Conservation (phyloP, 108 stramenopile genomes). For the Schizochytrium sp. region DNA sequence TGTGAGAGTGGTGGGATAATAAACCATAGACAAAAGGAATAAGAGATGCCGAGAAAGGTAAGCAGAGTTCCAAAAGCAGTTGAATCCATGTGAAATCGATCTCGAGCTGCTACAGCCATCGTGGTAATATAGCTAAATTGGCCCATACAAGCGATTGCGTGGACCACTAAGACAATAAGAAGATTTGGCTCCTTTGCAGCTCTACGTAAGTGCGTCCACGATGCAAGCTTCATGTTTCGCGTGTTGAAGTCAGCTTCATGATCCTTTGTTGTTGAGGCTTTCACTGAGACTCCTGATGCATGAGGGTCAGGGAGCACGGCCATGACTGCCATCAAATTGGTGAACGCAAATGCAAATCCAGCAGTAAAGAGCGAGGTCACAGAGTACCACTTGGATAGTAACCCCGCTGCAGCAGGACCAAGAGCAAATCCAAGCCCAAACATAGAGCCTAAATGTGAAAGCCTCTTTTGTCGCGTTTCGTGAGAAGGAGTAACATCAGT, state of each 20-base stretch:
- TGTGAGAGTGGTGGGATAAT: neutral
- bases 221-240: no score
- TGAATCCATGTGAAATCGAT: conserved; percentile 40
- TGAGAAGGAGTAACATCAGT: neutral
- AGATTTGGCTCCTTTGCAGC: neutral
- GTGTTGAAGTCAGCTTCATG: no score
- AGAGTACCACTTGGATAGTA: neutral
- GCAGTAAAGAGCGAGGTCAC: neutral
- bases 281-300: no score
- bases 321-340: neutral
- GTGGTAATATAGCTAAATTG: conserved; percentile 51
- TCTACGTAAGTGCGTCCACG: no score
- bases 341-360: neutral
- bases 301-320: no score
- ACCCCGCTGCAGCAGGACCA: conserved; percentile 20
- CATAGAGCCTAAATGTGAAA: neutral
- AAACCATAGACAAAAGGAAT: neutral
- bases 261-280: no score
- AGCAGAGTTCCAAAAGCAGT: neutral
- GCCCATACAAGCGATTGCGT: conserved; percentile 20
- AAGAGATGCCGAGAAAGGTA: conserved; percentile 44
- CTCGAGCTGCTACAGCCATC: neutral
- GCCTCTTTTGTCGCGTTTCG: neutral
- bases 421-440: conserved; percentile 41
- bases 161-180: neutral